Conservation (phyloP, 495 filamentous ascomycete genomes). For the Talaromyces adpressus region DNA sequence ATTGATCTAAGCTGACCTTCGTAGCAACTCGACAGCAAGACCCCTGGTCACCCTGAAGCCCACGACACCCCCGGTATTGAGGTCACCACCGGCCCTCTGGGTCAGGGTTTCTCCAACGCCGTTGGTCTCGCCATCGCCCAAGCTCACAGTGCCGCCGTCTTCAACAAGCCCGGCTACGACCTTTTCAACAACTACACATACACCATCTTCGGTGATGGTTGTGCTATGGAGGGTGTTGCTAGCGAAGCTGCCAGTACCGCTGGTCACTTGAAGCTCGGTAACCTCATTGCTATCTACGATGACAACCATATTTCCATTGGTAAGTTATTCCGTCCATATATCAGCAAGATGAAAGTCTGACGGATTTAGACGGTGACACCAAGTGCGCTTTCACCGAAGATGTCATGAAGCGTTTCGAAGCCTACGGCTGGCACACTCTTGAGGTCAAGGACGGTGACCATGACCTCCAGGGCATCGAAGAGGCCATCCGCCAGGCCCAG, state of each 20-base stretch:
- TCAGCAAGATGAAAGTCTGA: slow-evolving; percentile 19
- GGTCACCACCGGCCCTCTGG: slow-evolving; percentile 94
- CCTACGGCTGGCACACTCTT: slow-evolving; percentile 94
- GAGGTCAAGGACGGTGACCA: slow-evolving; percentile 85
- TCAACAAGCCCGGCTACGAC: slow-evolving; percentile 95
- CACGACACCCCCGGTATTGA: slow-evolving; percentile 95
- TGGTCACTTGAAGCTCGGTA: slow-evolving; percentile 94
- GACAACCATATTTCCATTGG: slow-evolving; percentile 97
- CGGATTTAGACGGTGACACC: slow-evolving; percentile 77
- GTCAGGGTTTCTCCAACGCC: slow-evolving; percentile 91
- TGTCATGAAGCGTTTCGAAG: slow-evolving; percentile 88
- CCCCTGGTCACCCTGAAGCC: slow-evolving; percentile 92
- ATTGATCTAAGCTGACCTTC: neutral
- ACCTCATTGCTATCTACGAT: slow-evolving; percentile 94
- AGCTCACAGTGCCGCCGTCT: slow-evolving; percentile 77
- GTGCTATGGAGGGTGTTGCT: slow-evolving; percentile 97
- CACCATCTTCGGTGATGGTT: slow-evolving; percentile 94
- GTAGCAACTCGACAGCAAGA: slow-evolving; percentile 82
- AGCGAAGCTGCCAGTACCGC: slow-evolving; percentile 86
- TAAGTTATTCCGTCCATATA: slow-evolving; percentile 23
- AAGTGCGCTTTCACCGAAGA: slow-evolving; percentile 96
- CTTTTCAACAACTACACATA: slow-evolving; percentile 96
- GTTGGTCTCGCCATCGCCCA: slow-evolving; percentile 97
- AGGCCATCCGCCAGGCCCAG: slow-evolving; percentile 76
- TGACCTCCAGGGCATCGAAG: slow-evolving; percentile 83